phyloP scores from a whole-genome alignment of 495 filamentous ascomycete species.

The Entonaema liquescens region DNA sequence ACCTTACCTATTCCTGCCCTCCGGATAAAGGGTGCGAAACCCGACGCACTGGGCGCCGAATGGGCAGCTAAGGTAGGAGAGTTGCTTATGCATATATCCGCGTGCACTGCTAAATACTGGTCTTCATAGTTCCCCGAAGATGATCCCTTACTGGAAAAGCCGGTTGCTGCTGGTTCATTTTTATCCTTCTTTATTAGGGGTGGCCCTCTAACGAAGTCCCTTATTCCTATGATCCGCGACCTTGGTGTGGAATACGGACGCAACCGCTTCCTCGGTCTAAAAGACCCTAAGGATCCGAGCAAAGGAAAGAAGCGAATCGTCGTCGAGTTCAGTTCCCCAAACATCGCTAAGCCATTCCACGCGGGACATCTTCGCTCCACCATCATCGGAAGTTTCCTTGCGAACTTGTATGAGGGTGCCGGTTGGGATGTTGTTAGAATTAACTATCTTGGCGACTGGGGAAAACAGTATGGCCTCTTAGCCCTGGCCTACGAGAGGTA shows the following conservation, averaged over 20 bases:
- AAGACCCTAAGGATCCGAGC: conserved; percentile 72
- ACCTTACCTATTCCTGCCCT: conserved; percentile 81
- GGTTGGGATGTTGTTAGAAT: conserved; percentile 71
- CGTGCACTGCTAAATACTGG: conserved; percentile 9
- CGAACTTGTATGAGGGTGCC: conserved; percentile 65
- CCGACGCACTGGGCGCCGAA: conserved; percentile 73
- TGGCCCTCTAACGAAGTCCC: conserved; percentile 62
- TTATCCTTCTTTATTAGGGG: conserved; percentile 84
- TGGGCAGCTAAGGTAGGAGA: conserved; percentile 69
- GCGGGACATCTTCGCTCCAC: conserved; percentile 72
- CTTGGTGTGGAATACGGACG: conserved; percentile 70
- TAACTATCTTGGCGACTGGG: conserved; percentile 76
- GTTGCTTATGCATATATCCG: not conserved
- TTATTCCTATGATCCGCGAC: conserved; percentile 70
- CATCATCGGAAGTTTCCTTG: conserved; percentile 72
- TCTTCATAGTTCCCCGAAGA: conserved; percentile 72
- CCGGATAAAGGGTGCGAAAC: conserved; percentile 83
- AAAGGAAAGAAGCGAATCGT: conserved; percentile 73
- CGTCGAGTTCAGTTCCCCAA: conserved; percentile 52
- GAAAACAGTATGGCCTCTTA: conserved; percentile 71
- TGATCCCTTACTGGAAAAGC: conserved; percentile 74
- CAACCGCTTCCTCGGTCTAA: conserved; percentile 71
- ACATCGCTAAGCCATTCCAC: conserved; percentile 75
- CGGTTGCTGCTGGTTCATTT: conserved; percentile 68
- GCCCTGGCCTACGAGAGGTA: conserved; percentile 67